Evolutionary conservation across 768 basidiomycete genomes (phyloP).

Genomic region (Psilocybe sp.): DNA sequence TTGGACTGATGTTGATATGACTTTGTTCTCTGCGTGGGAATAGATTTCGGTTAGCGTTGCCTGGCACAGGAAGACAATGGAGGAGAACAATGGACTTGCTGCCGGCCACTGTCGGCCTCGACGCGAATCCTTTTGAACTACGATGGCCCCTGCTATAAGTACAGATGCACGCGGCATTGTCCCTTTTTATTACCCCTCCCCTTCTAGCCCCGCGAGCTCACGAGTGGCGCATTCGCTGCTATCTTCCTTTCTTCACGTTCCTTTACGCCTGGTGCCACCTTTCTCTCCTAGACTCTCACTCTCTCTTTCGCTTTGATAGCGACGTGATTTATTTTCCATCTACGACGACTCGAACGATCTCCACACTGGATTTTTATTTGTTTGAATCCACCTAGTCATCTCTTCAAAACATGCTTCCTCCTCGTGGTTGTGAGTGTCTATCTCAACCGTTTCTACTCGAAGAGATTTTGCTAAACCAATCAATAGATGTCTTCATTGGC

Average conservation of each 20-base stretch:
- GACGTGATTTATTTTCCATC: conserved; percentile 1
- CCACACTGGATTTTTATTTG: neutral
- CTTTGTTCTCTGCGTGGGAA: too few relatives aligned
- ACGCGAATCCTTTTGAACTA: neutral
- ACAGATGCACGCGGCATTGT: conserved; percentile 6
- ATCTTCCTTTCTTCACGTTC: conserved; percentile 13
- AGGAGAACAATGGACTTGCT: conserved; percentile 19
- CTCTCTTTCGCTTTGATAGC: conserved; percentile 17
- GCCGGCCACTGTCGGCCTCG: conserved; percentile 5
- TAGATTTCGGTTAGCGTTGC: too few relatives aligned
- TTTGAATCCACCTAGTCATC: neutral
- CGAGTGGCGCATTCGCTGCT: neutral
- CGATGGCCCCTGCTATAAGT: conserved; percentile 10
- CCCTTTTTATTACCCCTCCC: conserved; percentile 2
- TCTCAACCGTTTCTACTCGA: neutral
- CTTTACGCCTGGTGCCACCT: conserved; percentile 17
- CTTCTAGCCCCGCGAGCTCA: neutral
- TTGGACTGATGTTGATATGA: too few relatives aligned
- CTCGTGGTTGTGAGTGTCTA: conserved; percentile 33
- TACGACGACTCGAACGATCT: conserved; percentile 1
- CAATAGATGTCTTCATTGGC: conserved; percentile 61
- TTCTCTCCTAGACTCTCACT: neutral
- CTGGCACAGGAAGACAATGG: conserved; percentile 10
- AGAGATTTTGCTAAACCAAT: neutral
- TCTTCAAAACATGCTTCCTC: conserved; percentile 28